Evolutionary conservation across 495 filamentous ascomycete genomes (phyloP), one percentile per base, ranked within the genome.

Genomic region (Lentithecium fluviatile): DNA sequence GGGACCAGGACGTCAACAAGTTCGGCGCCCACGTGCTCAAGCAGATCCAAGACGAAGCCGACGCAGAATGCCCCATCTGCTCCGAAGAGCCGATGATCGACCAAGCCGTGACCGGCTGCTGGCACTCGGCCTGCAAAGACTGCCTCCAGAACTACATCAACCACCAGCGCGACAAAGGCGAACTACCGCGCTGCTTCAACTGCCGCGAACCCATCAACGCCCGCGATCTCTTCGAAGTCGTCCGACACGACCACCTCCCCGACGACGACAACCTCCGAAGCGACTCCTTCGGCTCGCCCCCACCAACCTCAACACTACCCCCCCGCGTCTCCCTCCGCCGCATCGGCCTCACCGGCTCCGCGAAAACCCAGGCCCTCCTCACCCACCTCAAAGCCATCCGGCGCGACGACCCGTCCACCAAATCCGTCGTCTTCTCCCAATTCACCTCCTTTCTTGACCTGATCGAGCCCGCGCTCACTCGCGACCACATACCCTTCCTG

Each of bases 381-480:
- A 80, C 78, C 45, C 84, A 90, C 50, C 83, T 98, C 10, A 83
- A 84, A 43, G 73, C 79, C 23, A 71, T 94, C 4, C 84, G 88
- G 8, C 77, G 71, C 43, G 76, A 79, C 19, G 71, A 80, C 42
- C 80, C 88, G 0, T 77, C 74, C 42, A 88, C 85, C n/a, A 97
- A 97, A 78, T 89, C 88, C 25, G 90, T 96, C 40, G 85, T 97
- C 51, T 97, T 98, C 76, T 90, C 86, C 61, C 94, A 98, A 73
- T 98, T 98, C 73, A 98, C 94, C 10, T 91, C 91, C 0, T 98
- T 97, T 74, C 84, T 98, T 53, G 87, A 93, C 65, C 84, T 97
- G 12, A 91, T 98, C 68, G 83, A 88, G 52, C 86, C 89, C 0
- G 87, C 90, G 0, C 82, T 98, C 19, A 62, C 77, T 13, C 80